Conservation (phyloP, 2,329 filamentous ascomycete species). For the Onygena corvina region DNA sequence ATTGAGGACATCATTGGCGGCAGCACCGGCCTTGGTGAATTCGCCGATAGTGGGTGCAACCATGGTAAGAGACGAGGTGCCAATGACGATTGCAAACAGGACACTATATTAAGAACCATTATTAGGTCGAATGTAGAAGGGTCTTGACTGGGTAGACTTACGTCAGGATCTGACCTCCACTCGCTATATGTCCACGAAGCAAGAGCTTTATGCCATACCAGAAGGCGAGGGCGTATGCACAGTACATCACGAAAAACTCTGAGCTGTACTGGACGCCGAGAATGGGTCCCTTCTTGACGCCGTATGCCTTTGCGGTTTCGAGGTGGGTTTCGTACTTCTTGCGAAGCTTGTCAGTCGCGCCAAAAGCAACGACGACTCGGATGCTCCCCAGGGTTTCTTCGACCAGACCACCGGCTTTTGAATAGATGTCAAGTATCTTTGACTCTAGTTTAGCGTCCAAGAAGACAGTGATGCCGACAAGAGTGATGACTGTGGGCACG, state of each 20-base stretch:
- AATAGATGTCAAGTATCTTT: conserved; percentile 26
- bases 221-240: conserved; percentile 25
- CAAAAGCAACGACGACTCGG: conserved; percentile 41
- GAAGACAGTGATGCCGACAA: conserved; percentile 18
- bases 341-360: conserved; percentile 23
- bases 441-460: conserved; percentile 19
- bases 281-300: conserved; percentile 22
- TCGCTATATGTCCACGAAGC: conserved; percentile 17
- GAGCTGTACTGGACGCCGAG: conserved; percentile 23
- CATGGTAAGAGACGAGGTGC: conserved; percentile 28
- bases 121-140: no score
- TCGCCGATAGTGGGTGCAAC: conserved; percentile 33
- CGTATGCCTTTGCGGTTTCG: conserved; percentile 18
- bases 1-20: conserved; percentile 27
- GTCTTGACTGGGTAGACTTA: conserved; percentile 13
- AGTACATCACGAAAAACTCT: conserved; percentile 24
- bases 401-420: conserved; percentile 26
- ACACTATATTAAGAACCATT: no score
- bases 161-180: conserved; percentile 22
- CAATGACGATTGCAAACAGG: conserved; percentile 25
- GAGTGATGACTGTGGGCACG: conserved; percentile 33
- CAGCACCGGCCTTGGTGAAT: conserved; percentile 35
- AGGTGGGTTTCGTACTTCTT: conserved; percentile 22
- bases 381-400: conserved; percentile 42
- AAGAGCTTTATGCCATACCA: conserved; percentile 26